These are phyloP conservation scores for Aspergillus uvarum DNA, from an alignment of 2,329 filamentous ascomycete species.

Conservation along the genomic window DNA sequence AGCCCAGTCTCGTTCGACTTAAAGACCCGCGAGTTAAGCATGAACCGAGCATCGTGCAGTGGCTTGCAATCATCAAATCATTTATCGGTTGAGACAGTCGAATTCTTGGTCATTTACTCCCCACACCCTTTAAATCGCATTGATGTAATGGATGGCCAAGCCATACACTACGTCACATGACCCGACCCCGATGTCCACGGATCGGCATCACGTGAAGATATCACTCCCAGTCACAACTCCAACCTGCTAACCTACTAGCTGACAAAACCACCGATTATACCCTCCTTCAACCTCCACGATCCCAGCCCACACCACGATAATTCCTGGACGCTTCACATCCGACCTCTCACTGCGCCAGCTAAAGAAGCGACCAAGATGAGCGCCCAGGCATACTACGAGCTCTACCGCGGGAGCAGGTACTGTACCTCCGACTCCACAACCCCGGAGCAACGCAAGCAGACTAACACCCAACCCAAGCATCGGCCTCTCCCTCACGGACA, in stretches of 20 bases:
- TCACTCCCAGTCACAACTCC: background rate
- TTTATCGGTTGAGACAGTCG: too few relatives aligned
- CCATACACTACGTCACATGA: background rate
- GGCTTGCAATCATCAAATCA: background rate
- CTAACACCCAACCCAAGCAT: constrained; percentile 54
- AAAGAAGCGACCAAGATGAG: constrained; percentile 41
- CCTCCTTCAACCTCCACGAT: background rate
- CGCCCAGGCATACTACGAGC: constrained; percentile 73
- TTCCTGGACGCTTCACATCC: background rate
- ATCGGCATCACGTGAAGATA: constrained; percentile 10
- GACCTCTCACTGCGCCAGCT: background rate
- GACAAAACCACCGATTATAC: too few relatives aligned
- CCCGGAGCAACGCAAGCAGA: background rate
- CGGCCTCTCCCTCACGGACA: constrained; percentile 89
- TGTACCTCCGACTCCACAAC: background rate
- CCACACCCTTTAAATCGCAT: background rate
- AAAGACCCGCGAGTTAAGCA: background rate
- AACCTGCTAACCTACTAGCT: too few relatives aligned
- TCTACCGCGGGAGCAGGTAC: constrained; percentile 98
- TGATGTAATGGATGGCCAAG: background rate
- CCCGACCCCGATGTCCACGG: background rate
- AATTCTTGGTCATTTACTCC: too few relatives aligned
- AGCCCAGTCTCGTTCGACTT: background rate
- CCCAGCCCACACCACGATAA: too few relatives aligned
- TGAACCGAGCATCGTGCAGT: background rate